Evolutionary conservation across 2,329 filamentous ascomycete genomes (phyloP).

Genomic region (Cordyceps farinosa): DNA sequence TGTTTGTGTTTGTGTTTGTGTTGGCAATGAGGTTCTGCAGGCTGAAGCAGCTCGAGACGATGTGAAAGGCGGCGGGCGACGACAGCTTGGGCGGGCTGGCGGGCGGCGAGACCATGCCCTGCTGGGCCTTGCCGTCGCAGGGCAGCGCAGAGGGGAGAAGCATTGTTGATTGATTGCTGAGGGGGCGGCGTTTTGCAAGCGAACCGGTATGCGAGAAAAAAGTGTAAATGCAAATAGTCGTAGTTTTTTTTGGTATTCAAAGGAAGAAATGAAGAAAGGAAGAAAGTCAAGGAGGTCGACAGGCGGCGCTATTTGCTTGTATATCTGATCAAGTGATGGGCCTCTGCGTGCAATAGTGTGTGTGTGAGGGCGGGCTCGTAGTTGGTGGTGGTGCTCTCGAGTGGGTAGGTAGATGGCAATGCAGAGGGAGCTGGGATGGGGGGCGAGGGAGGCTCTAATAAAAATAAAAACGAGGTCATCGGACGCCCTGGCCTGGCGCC

Average conservation of each 20-base stretch:
- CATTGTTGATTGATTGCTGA: slow-evolving; percentile 36
- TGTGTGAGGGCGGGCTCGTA: not conserved
- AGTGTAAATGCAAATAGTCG: slow-evolving; percentile 4
- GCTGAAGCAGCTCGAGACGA: slow-evolving; percentile 58
- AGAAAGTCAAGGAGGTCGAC: not conserved
- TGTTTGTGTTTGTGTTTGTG: slow-evolving; percentile 22
- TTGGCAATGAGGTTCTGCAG: slow-evolving; percentile 56
- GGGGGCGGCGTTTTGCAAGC: not conserved
- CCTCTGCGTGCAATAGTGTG: not conserved
- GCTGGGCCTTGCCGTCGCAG: slow-evolving; percentile 51
- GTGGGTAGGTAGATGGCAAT: not conserved
- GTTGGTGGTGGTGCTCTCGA: not conserved
- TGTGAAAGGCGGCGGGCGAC: slow-evolving; percentile 47
- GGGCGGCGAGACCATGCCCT: slow-evolving; percentile 56
- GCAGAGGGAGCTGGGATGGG: not conserved
- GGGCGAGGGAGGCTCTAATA: slow-evolving; percentile 15
- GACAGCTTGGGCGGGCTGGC: slow-evolving; percentile 50
- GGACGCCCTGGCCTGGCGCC: not conserved
- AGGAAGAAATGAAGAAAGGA: not conserved
- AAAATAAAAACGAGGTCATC: not conserved
- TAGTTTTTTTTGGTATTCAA: not conserved
- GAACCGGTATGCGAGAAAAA: no score
- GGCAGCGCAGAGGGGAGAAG: slow-evolving; percentile 56
- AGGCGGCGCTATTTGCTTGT: slow-evolving; percentile 7
- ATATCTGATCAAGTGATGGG: not conserved